These are phyloP conservation scores for Fistulinella prunicolor DNA, from an alignment of 768 basidiomycete species.

Conservation along the genomic window DNA sequence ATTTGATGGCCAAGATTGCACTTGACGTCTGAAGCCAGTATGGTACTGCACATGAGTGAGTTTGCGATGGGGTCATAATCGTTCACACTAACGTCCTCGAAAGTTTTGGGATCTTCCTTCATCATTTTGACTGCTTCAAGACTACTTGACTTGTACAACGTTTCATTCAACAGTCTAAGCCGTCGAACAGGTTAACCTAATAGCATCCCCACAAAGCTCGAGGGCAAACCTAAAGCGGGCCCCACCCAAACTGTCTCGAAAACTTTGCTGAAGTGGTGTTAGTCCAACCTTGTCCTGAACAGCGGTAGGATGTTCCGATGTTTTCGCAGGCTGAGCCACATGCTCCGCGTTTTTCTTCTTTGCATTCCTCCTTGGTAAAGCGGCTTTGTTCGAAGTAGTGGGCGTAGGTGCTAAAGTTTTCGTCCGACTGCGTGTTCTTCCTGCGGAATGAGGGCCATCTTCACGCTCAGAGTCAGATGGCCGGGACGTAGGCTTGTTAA, in stretches of 20 bases:
- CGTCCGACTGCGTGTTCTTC: neutral
- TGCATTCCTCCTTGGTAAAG: slow-evolving; percentile 12
- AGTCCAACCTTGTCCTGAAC: slow-evolving; percentile 34
- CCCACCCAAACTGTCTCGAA: slow-evolving; percentile 79
- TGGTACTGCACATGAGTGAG: slow-evolving; percentile 69
- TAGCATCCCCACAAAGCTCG: neutral
- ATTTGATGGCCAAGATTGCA: slow-evolving; percentile 86
- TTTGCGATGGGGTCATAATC: slow-evolving; percentile 1
- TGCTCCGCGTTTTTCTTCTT: slow-evolving; percentile 21
- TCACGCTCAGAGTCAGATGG: slow-evolving; percentile 1
- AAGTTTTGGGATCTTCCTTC: slow-evolving; percentile 76
- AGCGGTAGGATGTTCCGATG: slow-evolving; percentile 13
- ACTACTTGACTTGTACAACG: slow-evolving; percentile 85
- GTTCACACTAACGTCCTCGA: slow-evolving; percentile 63
- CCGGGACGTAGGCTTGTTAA: neutral
- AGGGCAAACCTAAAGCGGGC: slow-evolving; percentile 74
- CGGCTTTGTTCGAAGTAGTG: neutral
- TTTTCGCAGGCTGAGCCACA: slow-evolving; percentile 20
- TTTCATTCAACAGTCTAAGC: slow-evolving; percentile 85
- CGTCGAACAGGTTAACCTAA: slow-evolving; percentile 6
- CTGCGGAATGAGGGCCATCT: neutral
- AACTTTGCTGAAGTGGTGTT: slow-evolving; percentile 70
- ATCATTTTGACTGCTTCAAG: slow-evolving; percentile 74
- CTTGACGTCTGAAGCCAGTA: slow-evolving; percentile 85
- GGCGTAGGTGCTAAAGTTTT: slow-evolving; percentile 12